Evolutionary conservation across 768 basidiomycete species (phyloP).

Genomic region (Leccinum longicurvipes): DNA sequence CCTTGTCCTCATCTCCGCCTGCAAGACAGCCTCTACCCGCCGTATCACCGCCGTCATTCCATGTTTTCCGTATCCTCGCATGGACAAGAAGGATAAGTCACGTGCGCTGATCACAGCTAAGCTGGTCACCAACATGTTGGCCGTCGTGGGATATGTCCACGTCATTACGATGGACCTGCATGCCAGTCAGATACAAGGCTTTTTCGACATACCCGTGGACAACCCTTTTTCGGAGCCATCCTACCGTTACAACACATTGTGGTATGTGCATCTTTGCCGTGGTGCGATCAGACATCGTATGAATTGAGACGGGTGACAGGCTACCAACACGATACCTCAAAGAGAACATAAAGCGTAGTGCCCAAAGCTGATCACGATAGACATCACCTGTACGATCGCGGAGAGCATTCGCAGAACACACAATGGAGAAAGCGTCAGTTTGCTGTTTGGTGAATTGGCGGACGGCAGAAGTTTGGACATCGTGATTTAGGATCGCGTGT

Average conservation of each 20-base stretch:
- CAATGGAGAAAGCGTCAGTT: slow-evolving; percentile 89
- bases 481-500: slow-evolving; percentile 10
- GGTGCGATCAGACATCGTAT: background rate
- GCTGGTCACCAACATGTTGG: slow-evolving; percentile 96
- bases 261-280: slow-evolving; percentile 41
- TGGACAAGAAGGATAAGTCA: slow-evolving; percentile 97
- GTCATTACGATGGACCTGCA: slow-evolving; percentile 99
- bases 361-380: slow-evolving; percentile 82
- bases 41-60: slow-evolving; percentile 97
- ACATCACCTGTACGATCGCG: slow-evolving; percentile 88
- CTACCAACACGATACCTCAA: slow-evolving; percentile 96
- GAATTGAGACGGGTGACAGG: slow-evolving; percentile 41
- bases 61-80: slow-evolving; percentile 94
- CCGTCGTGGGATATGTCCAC: slow-evolving; percentile 95
- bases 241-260: slow-evolving; percentile 85
- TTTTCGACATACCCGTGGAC: slow-evolving; percentile 98
- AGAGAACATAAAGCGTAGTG: slow-evolving; percentile 56
- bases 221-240: slow-evolving; percentile 92
- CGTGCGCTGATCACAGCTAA: slow-evolving; percentile 98
- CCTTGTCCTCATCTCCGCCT: slow-evolving; percentile 96
- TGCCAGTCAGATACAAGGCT: slow-evolving; percentile 97
- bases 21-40: slow-evolving; percentile 93
- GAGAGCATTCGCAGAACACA: slow-evolving; percentile 95
- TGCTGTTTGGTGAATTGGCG: slow-evolving; percentile 83
- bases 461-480: slow-evolving; percentile 38